Evolutionary conservation across 768 basidiomycete species (phyloP).

Genomic region (Phylloporus scabripes): DNA sequence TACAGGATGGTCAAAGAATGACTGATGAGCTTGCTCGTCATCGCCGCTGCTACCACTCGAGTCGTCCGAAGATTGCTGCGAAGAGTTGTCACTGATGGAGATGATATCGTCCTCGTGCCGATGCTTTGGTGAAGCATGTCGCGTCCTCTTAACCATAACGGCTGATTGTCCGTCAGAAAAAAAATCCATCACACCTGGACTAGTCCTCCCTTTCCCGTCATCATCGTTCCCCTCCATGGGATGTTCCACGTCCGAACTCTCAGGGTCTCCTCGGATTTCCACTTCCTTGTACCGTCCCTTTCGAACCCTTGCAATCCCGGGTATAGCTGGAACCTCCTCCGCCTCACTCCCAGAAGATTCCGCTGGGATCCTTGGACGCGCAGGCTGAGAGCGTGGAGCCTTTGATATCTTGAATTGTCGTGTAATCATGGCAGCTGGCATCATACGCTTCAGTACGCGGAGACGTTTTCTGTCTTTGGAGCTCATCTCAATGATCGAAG

Average conservation of each 20-base stretch:
- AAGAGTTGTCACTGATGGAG: conserved; percentile 19
- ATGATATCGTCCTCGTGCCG: conserved; percentile 14
- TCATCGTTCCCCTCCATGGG: neutral
- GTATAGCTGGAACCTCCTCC: conserved; percentile 38
- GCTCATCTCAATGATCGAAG: conserved; percentile 16
- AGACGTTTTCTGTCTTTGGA: conserved; percentile 32
- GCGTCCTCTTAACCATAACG: conserved; percentile 21
- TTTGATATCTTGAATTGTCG: conserved; percentile 22
- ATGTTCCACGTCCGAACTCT: conserved; percentile 45
- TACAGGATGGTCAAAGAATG: conserved; percentile 24
- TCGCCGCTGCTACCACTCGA: conserved; percentile 20
- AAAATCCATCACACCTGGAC: conserved; percentile 1
- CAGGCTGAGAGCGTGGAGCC: conserved; percentile 8
- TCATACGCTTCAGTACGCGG: conserved; percentile 43
- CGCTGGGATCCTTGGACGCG: conserved; percentile 4
- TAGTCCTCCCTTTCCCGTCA: neutral
- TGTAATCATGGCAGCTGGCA: conserved; percentile 50
- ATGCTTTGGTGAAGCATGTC: conserved; percentile 3
- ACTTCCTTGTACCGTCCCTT: conserved; percentile 30
- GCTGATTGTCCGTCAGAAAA: conserved; percentile 14
- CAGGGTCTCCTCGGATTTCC: conserved; percentile 57
- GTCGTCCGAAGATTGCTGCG: conserved; percentile 8
- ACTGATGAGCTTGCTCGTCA: conserved; percentile 31
- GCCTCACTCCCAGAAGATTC: conserved; percentile 29
- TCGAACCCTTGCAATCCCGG: conserved; percentile 47